Base-by-base conservation (phyloP, 345 rosid species). In the Bruguiera parviflora region DNA sequence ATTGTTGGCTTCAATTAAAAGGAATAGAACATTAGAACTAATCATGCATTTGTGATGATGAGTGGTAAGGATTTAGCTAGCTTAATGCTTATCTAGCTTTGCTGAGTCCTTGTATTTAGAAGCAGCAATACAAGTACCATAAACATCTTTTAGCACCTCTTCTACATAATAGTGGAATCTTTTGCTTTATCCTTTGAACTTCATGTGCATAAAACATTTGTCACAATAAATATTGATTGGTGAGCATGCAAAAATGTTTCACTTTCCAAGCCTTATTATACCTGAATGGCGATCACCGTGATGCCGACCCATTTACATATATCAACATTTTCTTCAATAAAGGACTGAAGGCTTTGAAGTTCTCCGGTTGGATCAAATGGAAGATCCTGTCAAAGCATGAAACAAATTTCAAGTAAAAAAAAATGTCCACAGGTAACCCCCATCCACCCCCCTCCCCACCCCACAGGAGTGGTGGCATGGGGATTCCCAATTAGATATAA, bases 291-390 rank as follows among this genome's bases (percentile, higher is more conserved):
- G 47, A 91, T 71, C 53, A 91, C 87, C 49, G 89, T 66, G 61
- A 89, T 77, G 68, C 96, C 97, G 71, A 88, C 85, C 98, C 92
- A 88, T 84, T 91, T 86, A 73, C 96, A 91, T 49, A 89, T 80
- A 71, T 81, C 89, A 24, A 75, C 73, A 81, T 94, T 89, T 32
- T 82, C 81, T 72, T 89, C 90, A 46, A 91, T 68, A 77, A 94
- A 89, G 31, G 83, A 80, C 22, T 81, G 81, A 72, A 94, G 83
- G 75, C 80, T 87, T 62, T 81, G 78, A 75, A 94, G 88, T 72
- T 89, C 96, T 72, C 97, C 97, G 60, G 97, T 91, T 71, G 97
- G 88, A 79, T 94, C 98, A 61, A 71, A 79, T 20, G 97, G 98
- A 75, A 94, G 88, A 86, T 85, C 91, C 98, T 94, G 85, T 52